A percentile compares a stretch with the other conserved stretches of the same genome.
phyloP scores from a whole-genome alignment of 345 rosid genomes.

The Nasturtium officinale region DNA sequence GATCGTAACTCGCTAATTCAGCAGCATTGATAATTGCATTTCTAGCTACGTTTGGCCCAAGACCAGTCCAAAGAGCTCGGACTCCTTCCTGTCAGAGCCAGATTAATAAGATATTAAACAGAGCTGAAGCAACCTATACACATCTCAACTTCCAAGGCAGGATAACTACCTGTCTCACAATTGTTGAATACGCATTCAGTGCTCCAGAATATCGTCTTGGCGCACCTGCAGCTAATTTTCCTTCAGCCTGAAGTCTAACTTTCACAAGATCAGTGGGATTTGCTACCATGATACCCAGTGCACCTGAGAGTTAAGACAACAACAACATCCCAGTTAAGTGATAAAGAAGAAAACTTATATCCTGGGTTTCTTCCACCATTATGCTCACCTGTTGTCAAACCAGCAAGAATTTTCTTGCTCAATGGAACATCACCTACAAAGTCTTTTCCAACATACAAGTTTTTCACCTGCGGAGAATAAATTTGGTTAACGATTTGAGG shows the following conservation, averaged over 20 bases:
- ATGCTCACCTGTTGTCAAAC: slow-evolving; percentile 88
- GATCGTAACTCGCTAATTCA: slow-evolving; percentile 96
- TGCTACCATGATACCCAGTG: slow-evolving; percentile 78
- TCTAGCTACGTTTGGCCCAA: slow-evolving; percentile 91
- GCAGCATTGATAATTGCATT: slow-evolving; percentile 99
- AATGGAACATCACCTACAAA: slow-evolving; percentile 92
- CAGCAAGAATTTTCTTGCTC: slow-evolving; percentile 95
- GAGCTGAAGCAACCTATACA: neutral
- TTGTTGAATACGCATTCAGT: slow-evolving; percentile 90
- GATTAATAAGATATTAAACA: slow-evolving; percentile 19
- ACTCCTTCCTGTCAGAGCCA: slow-evolving; percentile 77
- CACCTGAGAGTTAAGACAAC: slow-evolving; percentile 55
- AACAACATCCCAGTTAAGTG: neutral
- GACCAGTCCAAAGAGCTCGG: slow-evolving; percentile 92
- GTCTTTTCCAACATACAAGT: slow-evolving; percentile 79
- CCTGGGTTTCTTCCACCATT: neutral
- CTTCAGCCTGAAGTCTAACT: slow-evolving; percentile 99
- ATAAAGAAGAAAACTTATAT: neutral
- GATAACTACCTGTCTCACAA: slow-evolving; percentile 77
- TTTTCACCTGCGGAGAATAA: slow-evolving; percentile 66
- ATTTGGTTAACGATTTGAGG: too few relatives aligned
- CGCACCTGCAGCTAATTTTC: slow-evolving; percentile 88
- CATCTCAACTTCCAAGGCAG: slow-evolving; percentile 24
- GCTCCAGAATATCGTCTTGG: slow-evolving; percentile 96
- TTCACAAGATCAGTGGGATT: slow-evolving; percentile 99